These are phyloP conservation scores for Alternaria infectoria DNA, from an alignment of 2,329 filamentous ascomycete genomes.

Conservation along the genomic window DNA sequence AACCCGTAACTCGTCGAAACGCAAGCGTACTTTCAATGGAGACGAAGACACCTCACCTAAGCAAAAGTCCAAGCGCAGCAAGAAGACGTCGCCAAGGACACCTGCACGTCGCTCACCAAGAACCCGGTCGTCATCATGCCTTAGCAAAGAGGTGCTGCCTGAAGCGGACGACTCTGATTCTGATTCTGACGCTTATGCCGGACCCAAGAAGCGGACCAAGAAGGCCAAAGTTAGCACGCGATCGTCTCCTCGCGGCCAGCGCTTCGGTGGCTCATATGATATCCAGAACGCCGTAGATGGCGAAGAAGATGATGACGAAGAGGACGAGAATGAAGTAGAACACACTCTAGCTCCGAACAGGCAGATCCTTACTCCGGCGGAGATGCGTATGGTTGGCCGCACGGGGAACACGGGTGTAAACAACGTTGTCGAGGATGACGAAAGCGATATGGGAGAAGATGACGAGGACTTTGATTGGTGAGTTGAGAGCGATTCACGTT, in stretches of 20 bases:
- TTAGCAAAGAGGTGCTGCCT: background rate
- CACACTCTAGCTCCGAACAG: background rate
- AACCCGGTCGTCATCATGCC: background rate
- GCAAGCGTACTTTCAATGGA: background rate
- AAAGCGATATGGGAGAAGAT: background rate
- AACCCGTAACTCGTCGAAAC: background rate
- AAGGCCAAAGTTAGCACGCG: background rate
- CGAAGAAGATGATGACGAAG: background rate
- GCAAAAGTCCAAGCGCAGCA: background rate
- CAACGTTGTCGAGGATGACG: background rate
- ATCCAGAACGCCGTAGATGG: background rate
- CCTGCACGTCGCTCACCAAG: background rate
- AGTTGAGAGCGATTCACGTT: background rate
- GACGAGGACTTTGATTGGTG: background rate
- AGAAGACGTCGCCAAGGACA: background rate
- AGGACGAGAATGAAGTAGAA: background rate
- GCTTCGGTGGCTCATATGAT: background rate
- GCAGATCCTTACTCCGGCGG: background rate
- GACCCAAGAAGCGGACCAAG: constrained; percentile 1
- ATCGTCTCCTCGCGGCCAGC: background rate
- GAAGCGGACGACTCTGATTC: constrained; percentile 6
- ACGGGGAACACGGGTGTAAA: background rate
- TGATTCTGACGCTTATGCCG: constrained; percentile 10
- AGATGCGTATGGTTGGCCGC: background rate
- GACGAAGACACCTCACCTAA: background rate